These are phyloP conservation scores for Rehmannia glutinosa DNA, from an alignment of 257 asterid genomes.

Conservation along the genomic window DNA sequence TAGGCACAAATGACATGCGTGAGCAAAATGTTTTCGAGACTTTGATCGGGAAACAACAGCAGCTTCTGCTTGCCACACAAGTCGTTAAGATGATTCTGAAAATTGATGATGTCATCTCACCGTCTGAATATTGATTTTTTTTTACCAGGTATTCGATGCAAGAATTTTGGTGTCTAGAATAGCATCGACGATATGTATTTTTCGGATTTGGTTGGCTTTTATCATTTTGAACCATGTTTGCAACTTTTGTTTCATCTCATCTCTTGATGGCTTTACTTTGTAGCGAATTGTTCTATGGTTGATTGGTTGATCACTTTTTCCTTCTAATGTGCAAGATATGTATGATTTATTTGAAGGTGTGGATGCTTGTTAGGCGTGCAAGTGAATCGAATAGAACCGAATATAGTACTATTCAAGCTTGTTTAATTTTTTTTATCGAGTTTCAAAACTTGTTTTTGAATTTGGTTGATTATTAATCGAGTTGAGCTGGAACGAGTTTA, in stretches of 20 bases:
- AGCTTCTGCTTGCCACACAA: conserved; percentile 77
- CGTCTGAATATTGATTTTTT: conserved; percentile 57
- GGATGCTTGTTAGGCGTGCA: no score
- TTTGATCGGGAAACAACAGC: conserved; percentile 85
- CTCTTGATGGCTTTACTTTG: conserved; percentile 7
- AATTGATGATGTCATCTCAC: conserved; percentile 80
- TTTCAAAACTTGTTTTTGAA: no score
- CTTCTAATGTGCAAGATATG: no score
- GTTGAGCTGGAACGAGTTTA: no score
- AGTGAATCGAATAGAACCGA: no score
- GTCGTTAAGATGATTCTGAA: conserved; percentile 88
- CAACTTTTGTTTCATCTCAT: not conserved
- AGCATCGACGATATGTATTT: not conserved
- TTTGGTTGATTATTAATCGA: no score
- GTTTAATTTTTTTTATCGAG: no score
- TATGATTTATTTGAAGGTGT: no score
- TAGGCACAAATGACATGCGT: conserved; percentile 85
- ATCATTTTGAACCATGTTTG: not conserved
- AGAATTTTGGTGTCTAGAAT: conserved; percentile 18
- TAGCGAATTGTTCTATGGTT: not conserved
- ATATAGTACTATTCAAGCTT: no score
- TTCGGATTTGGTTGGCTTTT: conserved; percentile 3
- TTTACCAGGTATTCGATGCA: not conserved
- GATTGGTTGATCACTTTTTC: not conserved
- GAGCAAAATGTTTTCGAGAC: conserved; percentile 87